Evolutionary conservation across 2,329 filamentous ascomycete genomes (phyloP).

Genomic region (Aspergillus sp.): DNA sequence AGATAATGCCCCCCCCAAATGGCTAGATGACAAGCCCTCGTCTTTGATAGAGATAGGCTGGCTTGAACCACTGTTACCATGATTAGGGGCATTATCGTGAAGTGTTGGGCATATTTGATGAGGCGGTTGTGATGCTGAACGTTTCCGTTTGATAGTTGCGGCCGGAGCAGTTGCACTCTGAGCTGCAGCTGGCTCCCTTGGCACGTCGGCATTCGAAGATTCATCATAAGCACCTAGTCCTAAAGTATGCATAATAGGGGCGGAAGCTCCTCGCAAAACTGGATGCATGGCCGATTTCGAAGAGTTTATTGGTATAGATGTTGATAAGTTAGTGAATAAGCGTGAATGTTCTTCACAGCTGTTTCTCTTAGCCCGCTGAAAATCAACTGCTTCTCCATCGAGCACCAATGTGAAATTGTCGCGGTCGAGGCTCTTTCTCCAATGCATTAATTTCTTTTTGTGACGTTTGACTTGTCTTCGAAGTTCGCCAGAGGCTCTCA

Average conservation of each 20-base stretch:
- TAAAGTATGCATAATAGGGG: not conserved
- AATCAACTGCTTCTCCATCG: slow-evolving; percentile 30
- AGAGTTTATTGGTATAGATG: not conserved
- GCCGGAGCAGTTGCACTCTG: not conserved
- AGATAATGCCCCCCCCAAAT: slow-evolving; percentile 19
- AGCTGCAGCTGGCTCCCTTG: not conserved
- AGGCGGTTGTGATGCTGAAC: slow-evolving; percentile 3
- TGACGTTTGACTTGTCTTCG: slow-evolving; percentile 35
- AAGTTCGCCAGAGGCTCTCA: slow-evolving; percentile 31
- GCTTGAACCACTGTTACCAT: slow-evolving; percentile 7
- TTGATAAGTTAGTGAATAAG: not conserved
- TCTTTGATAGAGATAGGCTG: slow-evolving; percentile 36
- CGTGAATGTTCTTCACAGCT: not conserved
- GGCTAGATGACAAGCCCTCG: slow-evolving; percentile 40
- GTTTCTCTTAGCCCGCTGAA: slow-evolving; percentile 25
- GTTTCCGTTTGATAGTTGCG: slow-evolving; percentile 27
- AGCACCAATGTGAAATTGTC: slow-evolving; percentile 35
- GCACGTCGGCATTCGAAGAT: not conserved
- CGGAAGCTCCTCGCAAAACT: not conserved
- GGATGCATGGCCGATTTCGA: not conserved
- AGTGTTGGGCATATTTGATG: not conserved
- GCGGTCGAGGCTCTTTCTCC: slow-evolving; percentile 31
- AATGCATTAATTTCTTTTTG: slow-evolving; percentile 36
- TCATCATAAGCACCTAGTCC: not conserved
- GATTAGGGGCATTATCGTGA: slow-evolving; percentile 3